Evolutionary conservation across 1,139 yeast species (phyloP).

Genomic region (Spencermartinsiella ligniputridi): DNA sequence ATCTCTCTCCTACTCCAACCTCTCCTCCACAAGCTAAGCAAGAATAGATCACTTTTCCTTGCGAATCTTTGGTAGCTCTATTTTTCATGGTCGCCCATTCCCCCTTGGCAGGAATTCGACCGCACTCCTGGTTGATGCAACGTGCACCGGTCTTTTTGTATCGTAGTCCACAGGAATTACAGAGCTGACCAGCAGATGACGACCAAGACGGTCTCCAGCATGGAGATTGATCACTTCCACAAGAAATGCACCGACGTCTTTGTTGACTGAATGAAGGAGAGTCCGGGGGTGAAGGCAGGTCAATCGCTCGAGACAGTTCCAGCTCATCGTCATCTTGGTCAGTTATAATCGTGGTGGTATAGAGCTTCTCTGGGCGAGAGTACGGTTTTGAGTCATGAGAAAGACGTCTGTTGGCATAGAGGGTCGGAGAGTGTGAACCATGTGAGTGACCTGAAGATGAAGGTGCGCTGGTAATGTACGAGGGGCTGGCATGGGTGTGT

Average conservation of each 20-base stretch:
- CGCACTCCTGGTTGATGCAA: conserved; percentile 70
- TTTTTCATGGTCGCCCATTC: conserved; percentile 89
- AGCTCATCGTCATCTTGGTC: conserved; percentile 1
- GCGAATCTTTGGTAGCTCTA: conserved; percentile 53
- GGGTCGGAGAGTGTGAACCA: background rate
- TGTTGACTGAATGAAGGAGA: conserved; percentile 12
- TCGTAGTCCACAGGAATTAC: conserved; percentile 93
- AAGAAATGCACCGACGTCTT: conserved; percentile 64
- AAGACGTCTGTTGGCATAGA: conserved; percentile 4
- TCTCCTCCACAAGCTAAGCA: conserved; percentile 69
- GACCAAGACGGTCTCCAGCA: conserved; percentile 99
- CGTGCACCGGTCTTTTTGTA: conserved; percentile 92
- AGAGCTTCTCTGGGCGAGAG: conserved; percentile 5
- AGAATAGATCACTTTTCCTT: conserved; percentile 37
- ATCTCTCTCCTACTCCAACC: conserved; percentile 42
- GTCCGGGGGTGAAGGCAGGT: conserved; percentile 20
- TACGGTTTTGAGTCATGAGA: conserved; percentile 14
- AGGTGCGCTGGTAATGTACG: conserved; percentile 6
- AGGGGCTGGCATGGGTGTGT: background rate
- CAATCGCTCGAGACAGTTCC: background rate
- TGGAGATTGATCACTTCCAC: conserved; percentile 89
- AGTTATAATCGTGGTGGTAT: background rate
- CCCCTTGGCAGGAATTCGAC: conserved; percentile 91
- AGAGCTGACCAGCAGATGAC: conserved; percentile 77
- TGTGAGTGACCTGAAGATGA: conserved; percentile 3